A percentile compares a stretch with the other conserved stretches of the same genome.
Conservation (phyloP, 1,284 basidiomycete genomes). For the Fomitopsis schrenkii region DNA sequence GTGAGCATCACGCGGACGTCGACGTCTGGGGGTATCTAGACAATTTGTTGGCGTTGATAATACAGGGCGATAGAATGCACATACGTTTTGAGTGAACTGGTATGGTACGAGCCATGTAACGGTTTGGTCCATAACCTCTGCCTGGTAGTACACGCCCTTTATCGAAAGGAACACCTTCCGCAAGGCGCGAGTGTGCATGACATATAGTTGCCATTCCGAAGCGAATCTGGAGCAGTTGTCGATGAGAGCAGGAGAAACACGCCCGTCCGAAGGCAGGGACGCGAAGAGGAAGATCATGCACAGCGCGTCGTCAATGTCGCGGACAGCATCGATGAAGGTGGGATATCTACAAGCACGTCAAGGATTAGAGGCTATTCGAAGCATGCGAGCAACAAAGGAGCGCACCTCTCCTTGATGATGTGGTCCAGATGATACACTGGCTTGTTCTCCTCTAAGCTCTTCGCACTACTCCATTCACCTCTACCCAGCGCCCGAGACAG, state of each 20-base stretch:
- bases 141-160: conserved; percentile 99
- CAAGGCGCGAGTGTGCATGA: conserved; percentile 85
- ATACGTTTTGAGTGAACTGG: conserved; percentile 93
- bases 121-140: conserved; percentile 88
- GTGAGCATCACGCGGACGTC: conserved; percentile 99
- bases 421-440: conserved; percentile 90
- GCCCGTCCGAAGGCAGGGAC: conserved; percentile 79
- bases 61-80: conserved; percentile 19
- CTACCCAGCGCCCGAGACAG: conserved; percentile 90
- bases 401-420: conserved; percentile 94
- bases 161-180: conserved; percentile 96
- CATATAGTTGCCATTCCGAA: conserved; percentile 93
- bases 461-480: conserved; percentile 93
- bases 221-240: conserved; percentile 89
- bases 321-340: conserved; percentile 92
- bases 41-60: conserved; percentile 4
- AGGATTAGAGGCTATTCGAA: neutral
- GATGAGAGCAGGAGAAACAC: conserved; percentile 81
- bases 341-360: conserved; percentile 69
- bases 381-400: conserved; percentile 2
- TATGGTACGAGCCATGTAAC: conserved; percentile 98
- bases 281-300: conserved; percentile 95
- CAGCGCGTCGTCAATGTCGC: conserved; percentile 96
- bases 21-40: conserved; percentile 88
- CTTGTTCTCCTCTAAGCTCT: conserved; percentile 91